Base-by-base conservation (phyloP, 495 filamentous ascomycete genomes). In the Penicillium egyptiacum region DNA sequence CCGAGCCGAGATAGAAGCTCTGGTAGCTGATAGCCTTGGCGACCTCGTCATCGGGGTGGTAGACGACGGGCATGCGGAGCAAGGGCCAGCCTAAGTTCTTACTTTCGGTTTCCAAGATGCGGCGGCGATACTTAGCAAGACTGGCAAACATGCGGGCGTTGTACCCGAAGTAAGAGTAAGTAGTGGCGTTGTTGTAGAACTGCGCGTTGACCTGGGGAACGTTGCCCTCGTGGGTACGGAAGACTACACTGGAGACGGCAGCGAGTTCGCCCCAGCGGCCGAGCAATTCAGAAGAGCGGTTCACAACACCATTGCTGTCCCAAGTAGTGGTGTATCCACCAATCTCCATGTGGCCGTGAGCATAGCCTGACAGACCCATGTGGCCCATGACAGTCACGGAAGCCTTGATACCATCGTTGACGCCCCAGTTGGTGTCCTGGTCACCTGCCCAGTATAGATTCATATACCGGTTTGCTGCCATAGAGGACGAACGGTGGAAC, bases 391-490 rank as follows among this genome's bases (percentile, higher is more conserved):
- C 59, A 0, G 64, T 65, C 16, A 67, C 53, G n/a, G 62, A 47
- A n/a, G 64, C 59, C 52, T 67, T 67, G 33, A 67, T 64, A 7
- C 64, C 62, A 28, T 67, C 64, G 28, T 67, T 67, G n/a, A 62
- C 41, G n/a, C 61, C 62, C 64, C 64, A 67, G 45, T 59, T 58
- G 19, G 62, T 65, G 40, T 65, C 26, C 44, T 67, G 61, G 33
- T 67, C 64, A 28, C 64, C 64, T 19, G 57, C 61, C 64, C 64
- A 67, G 59, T 64, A 67, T 10, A 67, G 47, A 43, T 67, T 67
- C 62, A 64, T 64, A 44, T 62, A 49, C 14, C 64, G 61, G 47
- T 67, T 64, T 8, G 59, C 50, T 0, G 50, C 62, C 56, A 67
- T 41, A 2, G 64, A 56, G 2, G 59, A 59, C 5, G 64, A 67